Evolutionary conservation across 139 green algal species (phyloP), one percentile per base, ranked within the genome.

Genomic region (Chlorokybus atmophyticus): DNA sequence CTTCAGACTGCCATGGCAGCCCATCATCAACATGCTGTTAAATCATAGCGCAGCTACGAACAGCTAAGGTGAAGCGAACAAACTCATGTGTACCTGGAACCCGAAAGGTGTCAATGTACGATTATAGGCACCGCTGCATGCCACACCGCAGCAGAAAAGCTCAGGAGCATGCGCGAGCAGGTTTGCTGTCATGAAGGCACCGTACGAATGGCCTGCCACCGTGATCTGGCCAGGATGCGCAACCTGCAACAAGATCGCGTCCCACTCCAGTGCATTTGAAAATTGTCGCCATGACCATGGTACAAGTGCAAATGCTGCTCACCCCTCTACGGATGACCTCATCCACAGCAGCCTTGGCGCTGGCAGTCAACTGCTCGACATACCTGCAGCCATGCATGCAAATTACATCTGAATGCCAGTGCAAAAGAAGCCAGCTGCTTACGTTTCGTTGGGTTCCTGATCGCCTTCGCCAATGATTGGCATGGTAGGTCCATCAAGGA

Each of bases 91-190:
- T 25, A 74, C 57, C 62, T 82, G 73, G 73, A 99, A 99, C 3
- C 87, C 83, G 72, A 98, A 97, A 0, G 92, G 92, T 3, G 92
- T 99, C 24, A 99, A 76, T 2, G 92, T 97, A 50, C 71, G 61
- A 55, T 81, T 81, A 61, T 81, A 81, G 0, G 74, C 73, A 3
- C 68, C 73, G 40, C 49, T 73, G n/a, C 62, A 44, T 0, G 83
- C 84, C 39, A 95, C 87, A 56, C 75, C 92, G 48, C 82, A 93
- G 5, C 78, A 77, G 64, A 99, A 99, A 25, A 97, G 75, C 28
- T 93, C 70, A 0, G 79, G 80, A 5, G 70, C 73, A 63, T 94
- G 87, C 3, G 77, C 74, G 29, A 95, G 59, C 39, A 96, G 75
- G 65, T 93, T 93, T 60, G 83, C 87, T 0, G 71, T 77, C 82